These are phyloP conservation scores for Leptographium flavum DNA, from an alignment of 2,329 filamentous ascomycete species.

Conservation along the genomic window DNA sequence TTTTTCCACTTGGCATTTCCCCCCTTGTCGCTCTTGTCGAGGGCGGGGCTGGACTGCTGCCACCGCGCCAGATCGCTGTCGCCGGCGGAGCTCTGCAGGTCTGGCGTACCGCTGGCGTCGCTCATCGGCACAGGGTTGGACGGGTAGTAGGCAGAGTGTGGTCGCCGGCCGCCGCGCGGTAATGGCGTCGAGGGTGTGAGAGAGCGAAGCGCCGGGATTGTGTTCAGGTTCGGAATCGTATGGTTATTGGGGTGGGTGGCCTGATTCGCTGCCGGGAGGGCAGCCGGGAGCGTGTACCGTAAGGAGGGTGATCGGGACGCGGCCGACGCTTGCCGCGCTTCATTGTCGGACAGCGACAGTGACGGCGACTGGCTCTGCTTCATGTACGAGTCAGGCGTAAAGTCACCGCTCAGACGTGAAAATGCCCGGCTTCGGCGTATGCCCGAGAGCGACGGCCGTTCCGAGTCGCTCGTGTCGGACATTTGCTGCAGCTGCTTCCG, in stretches of 20 bases:
- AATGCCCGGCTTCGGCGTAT: background rate
- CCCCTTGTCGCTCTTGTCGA: conserved; percentile 9
- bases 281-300: background rate
- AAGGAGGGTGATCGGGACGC: background rate
- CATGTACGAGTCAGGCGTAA: background rate
- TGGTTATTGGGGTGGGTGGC: no score
- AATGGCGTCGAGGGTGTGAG: background rate
- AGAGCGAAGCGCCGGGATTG: background rate
- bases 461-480: conserved; percentile 12
- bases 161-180: background rate
- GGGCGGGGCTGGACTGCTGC: background rate
- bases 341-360: background rate
- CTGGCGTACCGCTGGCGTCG: background rate
- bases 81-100: background rate
- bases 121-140: background rate
- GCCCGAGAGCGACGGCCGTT: conserved; percentile 3
- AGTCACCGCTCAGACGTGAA: conserved; percentile 3
- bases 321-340: background rate
- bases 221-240: no score
- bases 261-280: no score
- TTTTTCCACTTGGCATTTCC: conserved; percentile 15
- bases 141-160: background rate
- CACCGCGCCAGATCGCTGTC: background rate
- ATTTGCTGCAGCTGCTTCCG: conserved; percentile 16
- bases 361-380: background rate